Evolutionary conservation across 257 asterid genomes (phyloP), one percentile per base, ranked within the genome.

Genomic region (Echites panduratus): DNA sequence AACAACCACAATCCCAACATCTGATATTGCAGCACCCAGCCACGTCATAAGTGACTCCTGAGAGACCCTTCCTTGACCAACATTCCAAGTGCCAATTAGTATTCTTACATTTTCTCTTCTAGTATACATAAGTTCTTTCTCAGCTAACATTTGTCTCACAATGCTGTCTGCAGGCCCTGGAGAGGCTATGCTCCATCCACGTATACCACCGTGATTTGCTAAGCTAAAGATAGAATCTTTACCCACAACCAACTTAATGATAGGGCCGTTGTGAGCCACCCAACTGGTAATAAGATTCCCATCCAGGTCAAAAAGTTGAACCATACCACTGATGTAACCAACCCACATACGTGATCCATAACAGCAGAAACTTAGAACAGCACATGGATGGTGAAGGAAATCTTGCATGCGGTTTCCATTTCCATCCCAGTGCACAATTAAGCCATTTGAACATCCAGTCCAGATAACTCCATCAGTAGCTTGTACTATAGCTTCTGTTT

Each of bases 191-290:
- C 77, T 83, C 99, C 99, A 95, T 57, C 96, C 99, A 24, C 99
- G 90, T 74, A 95, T 87, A 22, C 99, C 99, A 0, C 99, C 99
- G 54, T 95, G 99, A 79, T 88, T 90, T 7, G 98, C 99, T 86
- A 95, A 81, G 82, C 96, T 92, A 78, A 82, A 92, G 44, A 89
- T 73, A 58, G 79, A 81, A 47, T 92, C 92, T 70, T 84, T 82
- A 13, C 94, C 97, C 14, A 84, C 80, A 0, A 84, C 97, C 73
- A 95, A 40, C 53, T 81, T 87, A 75, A 89, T 82, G 47, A 95
- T 90, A 0, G 99, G 99, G 12, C 90, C 92, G 19, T 84, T 88
- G 69, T 95, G 98, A 13, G 98, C 89, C 68, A 85, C 79, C 99
- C 99, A 95, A 29, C 89, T 70, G 13, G 92, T 85, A 49, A 86